phyloP scores from a whole-genome alignment of 257 asterid genomes.

The Nicotiana paniculata region DNA sequence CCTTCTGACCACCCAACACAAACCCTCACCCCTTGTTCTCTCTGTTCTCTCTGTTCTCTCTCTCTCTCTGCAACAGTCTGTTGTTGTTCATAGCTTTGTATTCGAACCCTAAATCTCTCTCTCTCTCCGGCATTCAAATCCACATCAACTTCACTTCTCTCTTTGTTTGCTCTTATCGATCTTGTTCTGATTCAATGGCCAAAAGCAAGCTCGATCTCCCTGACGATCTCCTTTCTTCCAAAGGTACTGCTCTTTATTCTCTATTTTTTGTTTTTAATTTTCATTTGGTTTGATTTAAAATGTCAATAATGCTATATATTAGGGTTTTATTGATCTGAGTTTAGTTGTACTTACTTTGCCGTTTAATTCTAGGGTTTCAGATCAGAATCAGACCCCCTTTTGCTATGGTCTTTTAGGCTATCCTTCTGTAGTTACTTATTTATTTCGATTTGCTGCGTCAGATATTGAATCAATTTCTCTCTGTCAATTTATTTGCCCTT shows the following conservation, averaged over 20 bases:
- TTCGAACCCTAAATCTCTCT: slow-evolving; percentile 25
- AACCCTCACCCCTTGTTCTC: no score
- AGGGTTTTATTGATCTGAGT: slow-evolving; percentile 11
- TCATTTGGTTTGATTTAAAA: background rate
- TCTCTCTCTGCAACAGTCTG: no score
- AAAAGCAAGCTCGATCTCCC: slow-evolving; percentile 69
- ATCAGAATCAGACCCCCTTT: slow-evolving; percentile 32
- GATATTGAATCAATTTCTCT: no score
- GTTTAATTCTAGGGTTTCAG: slow-evolving; percentile 41
- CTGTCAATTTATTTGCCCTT: no score
- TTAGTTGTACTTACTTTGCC: slow-evolving; percentile 30
- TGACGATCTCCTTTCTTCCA: slow-evolving; percentile 58
- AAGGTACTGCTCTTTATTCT: slow-evolving; percentile 36
- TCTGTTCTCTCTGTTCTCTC: no score
- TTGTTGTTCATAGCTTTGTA: background rate
- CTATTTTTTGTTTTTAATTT: background rate
- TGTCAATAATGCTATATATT: slow-evolving; percentile 19
- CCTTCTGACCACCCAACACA: no score
- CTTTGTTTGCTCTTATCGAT: background rate
- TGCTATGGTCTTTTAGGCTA: background rate
- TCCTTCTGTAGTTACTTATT: background rate
- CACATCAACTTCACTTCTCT: background rate
- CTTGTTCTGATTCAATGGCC: slow-evolving; percentile 39
- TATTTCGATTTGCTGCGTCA: background rate
- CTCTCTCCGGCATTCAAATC: no score